These are phyloP conservation scores for Komagataella kurtzmanii DNA, from an alignment of 805 yeast species.

Conservation along the genomic window DNA sequence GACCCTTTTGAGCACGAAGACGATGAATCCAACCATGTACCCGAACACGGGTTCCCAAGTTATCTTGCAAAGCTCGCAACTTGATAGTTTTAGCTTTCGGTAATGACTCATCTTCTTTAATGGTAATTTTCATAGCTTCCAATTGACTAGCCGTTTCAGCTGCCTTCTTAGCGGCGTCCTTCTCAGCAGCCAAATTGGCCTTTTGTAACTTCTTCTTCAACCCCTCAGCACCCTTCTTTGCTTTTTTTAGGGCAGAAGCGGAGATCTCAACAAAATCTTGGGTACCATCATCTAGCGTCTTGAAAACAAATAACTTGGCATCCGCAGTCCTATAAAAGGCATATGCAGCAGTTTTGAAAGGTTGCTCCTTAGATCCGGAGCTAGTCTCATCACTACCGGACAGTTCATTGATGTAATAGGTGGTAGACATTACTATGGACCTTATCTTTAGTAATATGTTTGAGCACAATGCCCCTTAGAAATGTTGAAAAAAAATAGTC, in stretches of 20 bases:
- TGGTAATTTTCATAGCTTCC: constrained; percentile 66
- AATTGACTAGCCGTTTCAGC: constrained; percentile 64
- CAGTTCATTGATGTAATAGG: constrained; percentile 57
- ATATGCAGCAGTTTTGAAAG: constrained; percentile 74
- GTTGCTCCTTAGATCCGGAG: constrained; percentile 57
- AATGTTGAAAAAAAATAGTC: neutral
- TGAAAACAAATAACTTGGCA: constrained; percentile 45
- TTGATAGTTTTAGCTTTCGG: constrained; percentile 60
- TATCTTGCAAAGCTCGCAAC: constrained; percentile 37
- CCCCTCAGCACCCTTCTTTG: constrained; percentile 91
- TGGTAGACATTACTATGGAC: constrained; percentile 6
- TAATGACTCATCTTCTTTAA: constrained; percentile 61
- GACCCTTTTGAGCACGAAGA: constrained; percentile 83
- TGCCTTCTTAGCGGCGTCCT: constrained; percentile 41
- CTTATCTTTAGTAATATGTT: neutral
- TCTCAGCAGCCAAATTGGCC: constrained; percentile 41
- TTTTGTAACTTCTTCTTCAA: constrained; percentile 71
- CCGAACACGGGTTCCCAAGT: constrained; percentile 56
- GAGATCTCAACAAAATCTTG: constrained; percentile 58
- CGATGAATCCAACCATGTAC: constrained; percentile 96
- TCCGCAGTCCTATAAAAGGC: constrained; percentile 47
- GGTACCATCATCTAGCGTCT: constrained; percentile 43
- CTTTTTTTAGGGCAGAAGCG: constrained; percentile 88
- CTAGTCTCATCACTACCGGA: constrained; percentile 52
- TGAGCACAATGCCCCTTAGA: neutral